Evolutionary conservation across 169 alveolate genomes (phyloP).

Genomic region (Eimeria sp.): DNA sequence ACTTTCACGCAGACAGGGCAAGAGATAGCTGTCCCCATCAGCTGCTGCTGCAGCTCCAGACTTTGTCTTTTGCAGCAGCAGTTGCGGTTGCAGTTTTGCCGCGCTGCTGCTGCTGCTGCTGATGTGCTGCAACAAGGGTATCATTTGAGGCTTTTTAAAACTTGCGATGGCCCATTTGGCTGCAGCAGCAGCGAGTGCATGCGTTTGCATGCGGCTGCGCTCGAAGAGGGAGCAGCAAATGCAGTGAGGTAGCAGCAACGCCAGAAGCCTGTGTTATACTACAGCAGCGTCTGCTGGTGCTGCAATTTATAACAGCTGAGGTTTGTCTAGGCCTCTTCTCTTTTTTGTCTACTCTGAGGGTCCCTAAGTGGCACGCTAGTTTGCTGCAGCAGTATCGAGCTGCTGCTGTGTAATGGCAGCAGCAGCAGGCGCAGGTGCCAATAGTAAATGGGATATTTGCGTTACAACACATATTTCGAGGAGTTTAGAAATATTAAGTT

Average conservation of each 20-base stretch:
- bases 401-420: neutral
- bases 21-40: constrained; percentile 51
- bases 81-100: neutral
- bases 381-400: neutral
- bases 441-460: too few species aligned
- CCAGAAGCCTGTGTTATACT: neutral
- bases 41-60: constrained; percentile 28
- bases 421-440: neutral
- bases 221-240: constrained; percentile 19
- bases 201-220: constrained; percentile 11
- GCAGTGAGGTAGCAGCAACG: constrained; percentile 27
- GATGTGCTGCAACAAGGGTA: neutral
- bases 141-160: neutral
- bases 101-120: neutral
- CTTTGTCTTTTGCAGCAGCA: constrained; percentile 1
- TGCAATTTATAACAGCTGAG: neutral
- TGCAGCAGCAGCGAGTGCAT: constrained; percentile 24
- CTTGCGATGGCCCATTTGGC: neutral
- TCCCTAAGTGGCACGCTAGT: neutral
- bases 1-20: constrained; percentile 97
- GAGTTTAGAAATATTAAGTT: neutral
- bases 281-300: neutral
- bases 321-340: neutral
- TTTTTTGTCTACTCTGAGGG: neutral
- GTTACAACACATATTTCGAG: neutral